Conservation (phyloP, 129 eudicot species). For the Sambucus nigra region DNA sequence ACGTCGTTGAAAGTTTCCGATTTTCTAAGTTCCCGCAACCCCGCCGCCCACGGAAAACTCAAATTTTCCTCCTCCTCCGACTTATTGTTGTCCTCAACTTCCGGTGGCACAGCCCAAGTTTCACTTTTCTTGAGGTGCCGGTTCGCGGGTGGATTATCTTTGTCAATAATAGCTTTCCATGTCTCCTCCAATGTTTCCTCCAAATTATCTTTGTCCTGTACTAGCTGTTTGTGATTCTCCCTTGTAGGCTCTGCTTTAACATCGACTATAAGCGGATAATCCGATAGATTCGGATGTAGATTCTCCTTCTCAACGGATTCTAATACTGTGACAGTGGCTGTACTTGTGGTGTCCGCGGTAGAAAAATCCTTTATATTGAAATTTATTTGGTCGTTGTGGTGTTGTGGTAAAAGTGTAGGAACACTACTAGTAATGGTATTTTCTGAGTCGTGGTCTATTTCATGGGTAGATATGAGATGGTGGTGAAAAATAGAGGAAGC, state of each 20-base stretch:
- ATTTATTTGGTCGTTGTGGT: not conserved
- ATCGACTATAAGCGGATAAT: not conserved
- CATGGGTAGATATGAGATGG: not conserved
- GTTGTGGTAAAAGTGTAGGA: conserved; percentile 8
- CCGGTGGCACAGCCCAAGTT: conserved; percentile 20
- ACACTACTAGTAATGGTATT: conserved; percentile 1
- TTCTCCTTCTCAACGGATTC: not conserved
- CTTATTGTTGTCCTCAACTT: not conserved
- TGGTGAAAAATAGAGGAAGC: conserved; percentile 26
- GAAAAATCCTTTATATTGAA: not conserved
- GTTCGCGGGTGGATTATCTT: conserved; percentile 3
- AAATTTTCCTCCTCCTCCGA: conserved; percentile 6
- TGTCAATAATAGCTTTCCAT: conserved; percentile 33
- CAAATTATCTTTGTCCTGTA: not conserved
- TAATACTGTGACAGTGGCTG: conserved; percentile 6
- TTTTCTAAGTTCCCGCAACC: conserved; percentile 40
- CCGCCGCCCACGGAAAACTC: not conserved
- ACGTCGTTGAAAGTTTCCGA: conserved; percentile 52
- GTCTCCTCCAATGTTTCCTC: conserved; percentile 28
- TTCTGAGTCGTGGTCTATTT: conserved; percentile 6
- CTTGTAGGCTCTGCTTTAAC: not conserved
- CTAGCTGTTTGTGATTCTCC: not conserved
- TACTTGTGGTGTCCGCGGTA: conserved; percentile 12
- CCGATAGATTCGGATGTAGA: not conserved
- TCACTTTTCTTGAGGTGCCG: conserved; percentile 23